Percentiles rank a stretch among this genome's conserved stretches.
Evolutionary conservation across 805 yeast species (phyloP).

Genomic region (Metschnikowia kofuensis): DNA sequence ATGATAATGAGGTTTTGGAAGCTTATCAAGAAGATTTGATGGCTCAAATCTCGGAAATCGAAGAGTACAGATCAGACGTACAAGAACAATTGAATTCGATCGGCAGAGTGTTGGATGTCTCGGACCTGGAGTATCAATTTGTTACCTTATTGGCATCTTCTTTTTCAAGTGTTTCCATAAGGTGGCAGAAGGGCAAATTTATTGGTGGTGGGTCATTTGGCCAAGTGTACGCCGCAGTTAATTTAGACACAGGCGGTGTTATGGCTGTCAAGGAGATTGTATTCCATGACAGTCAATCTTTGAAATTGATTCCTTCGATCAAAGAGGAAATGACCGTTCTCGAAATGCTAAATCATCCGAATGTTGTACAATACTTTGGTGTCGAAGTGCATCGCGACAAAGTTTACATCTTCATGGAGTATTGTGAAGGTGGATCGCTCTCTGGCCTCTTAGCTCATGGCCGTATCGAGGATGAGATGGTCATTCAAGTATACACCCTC

Average conservation of each 20-base stretch:
- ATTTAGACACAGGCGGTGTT: slow-evolving; percentile 90
- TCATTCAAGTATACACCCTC: slow-evolving; percentile 82
- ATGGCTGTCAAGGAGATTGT: slow-evolving; percentile 96
- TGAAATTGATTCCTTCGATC: slow-evolving; percentile 79
- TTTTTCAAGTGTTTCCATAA: slow-evolving; percentile 81
- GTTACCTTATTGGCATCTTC: slow-evolving; percentile 84
- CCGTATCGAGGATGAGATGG: slow-evolving; percentile 90
- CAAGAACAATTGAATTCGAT: slow-evolving; percentile 48
- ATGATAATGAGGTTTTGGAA: slow-evolving; percentile 37
- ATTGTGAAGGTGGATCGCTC: slow-evolving; percentile 92
- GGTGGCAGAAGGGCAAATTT: slow-evolving; percentile 95
- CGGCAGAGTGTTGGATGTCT: slow-evolving; percentile 87
- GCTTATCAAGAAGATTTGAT: slow-evolving; percentile 67
- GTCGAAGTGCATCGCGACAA: slow-evolving; percentile 96
- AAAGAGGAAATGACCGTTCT: slow-evolving; percentile 96
- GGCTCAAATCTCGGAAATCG: slow-evolving; percentile 63
- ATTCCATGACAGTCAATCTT: slow-evolving; percentile 82
- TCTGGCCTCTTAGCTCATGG: slow-evolving; percentile 86
- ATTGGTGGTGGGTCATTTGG: slow-evolving; percentile 98
- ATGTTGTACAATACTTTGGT: slow-evolving; percentile 93
- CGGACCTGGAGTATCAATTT: slow-evolving; percentile 83
- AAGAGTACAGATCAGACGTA: slow-evolving; percentile 46
- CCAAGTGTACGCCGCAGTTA: slow-evolving; percentile 85
- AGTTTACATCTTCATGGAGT: slow-evolving; percentile 96
- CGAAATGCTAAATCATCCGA: slow-evolving; percentile 94